phyloP scores from a whole-genome alignment of 495 filamentous ascomycete genomes.

The Daldinia concentrica region DNA sequence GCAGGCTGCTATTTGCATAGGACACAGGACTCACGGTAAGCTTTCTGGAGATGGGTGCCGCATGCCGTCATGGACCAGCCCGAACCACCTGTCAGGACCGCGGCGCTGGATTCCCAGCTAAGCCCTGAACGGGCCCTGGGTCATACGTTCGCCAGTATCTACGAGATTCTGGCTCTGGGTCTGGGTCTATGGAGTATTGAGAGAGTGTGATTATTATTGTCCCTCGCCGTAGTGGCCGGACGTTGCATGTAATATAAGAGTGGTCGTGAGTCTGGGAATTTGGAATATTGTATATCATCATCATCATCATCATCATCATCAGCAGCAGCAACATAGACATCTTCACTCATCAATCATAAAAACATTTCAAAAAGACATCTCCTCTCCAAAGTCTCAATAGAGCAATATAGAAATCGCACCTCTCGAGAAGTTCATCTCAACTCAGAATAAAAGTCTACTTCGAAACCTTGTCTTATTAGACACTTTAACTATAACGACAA shows the following conservation, averaged over 20 bases:
- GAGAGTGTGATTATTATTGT: slow-evolving; percentile 3
- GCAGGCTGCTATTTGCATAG: neutral
- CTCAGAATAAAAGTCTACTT: slow-evolving; percentile 17
- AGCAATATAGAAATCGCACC: slow-evolving; percentile 40
- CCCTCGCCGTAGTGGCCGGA: slow-evolving; percentile 2
- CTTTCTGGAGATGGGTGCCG: slow-evolving; percentile 10
- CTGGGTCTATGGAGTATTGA: slow-evolving; percentile 9
- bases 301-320: slow-evolving; percentile 1
- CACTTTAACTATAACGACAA: slow-evolving; percentile 5
- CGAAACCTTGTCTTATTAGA: slow-evolving; percentile 38
- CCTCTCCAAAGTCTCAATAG: slow-evolving; percentile 3
- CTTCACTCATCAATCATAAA: slow-evolving; percentile 10
- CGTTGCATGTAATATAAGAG: slow-evolving; percentile 26
- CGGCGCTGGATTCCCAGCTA: slow-evolving; percentile 36
- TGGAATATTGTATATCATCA: slow-evolving; percentile 1
- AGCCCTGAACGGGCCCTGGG: slow-evolving; percentile 6
- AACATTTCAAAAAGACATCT: neutral
- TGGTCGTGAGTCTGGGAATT: slow-evolving; percentile 5
- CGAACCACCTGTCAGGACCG: slow-evolving; percentile 16
- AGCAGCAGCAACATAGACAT: slow-evolving; percentile 7
- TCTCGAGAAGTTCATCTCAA: slow-evolving; percentile 28
- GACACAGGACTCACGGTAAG: neutral
- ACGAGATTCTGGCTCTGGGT: slow-evolving; percentile 6
- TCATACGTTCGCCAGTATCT: slow-evolving; percentile 35
- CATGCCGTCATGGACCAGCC: slow-evolving; percentile 22